Evolutionary conservation across 805 yeast species (phyloP).

Genomic region (Candida boleticola): DNA sequence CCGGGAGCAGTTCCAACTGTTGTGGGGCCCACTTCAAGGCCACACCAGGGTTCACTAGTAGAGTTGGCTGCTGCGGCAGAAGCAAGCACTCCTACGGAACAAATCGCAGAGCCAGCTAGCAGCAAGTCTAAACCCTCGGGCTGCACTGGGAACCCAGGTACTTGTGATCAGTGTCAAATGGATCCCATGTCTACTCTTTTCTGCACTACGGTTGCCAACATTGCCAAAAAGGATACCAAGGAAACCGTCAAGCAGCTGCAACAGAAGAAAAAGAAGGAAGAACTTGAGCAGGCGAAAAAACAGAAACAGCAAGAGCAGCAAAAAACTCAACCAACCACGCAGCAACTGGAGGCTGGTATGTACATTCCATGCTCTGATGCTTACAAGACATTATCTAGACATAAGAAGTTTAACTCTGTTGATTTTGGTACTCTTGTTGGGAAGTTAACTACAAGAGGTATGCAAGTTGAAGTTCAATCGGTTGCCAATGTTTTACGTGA

Average conservation of each 20-base stretch:
- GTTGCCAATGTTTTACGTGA: slow-evolving; percentile 84
- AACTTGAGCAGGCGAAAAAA: neutral
- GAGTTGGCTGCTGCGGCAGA: slow-evolving; percentile 8
- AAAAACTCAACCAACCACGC: no score
- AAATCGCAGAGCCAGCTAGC: slow-evolving; percentile 15
- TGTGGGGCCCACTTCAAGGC: slow-evolving; percentile 17
- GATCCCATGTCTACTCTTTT: slow-evolving; percentile 89
- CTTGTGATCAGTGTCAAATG: slow-evolving; percentile 75
- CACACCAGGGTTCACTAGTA: slow-evolving; percentile 4
- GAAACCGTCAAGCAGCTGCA: slow-evolving; percentile 1
- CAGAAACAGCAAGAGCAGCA: neutral
- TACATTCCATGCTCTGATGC: slow-evolving; percentile 91
- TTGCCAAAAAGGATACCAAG: slow-evolving; percentile 19
- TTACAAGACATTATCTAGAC: slow-evolving; percentile 80
- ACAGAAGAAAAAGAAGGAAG: slow-evolving; percentile 3
- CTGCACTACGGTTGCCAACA: slow-evolving; percentile 80
- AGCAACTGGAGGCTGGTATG: slow-evolving; percentile 33
- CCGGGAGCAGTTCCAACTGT: slow-evolving; percentile 39
- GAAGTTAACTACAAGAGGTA: slow-evolving; percentile 74
- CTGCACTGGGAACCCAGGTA: slow-evolving; percentile 87
- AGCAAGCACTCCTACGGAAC: slow-evolving; percentile 8
- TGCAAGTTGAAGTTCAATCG: slow-evolving; percentile 89
- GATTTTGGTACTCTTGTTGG: slow-evolving; percentile 75
- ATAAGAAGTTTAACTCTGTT: slow-evolving; percentile 69
- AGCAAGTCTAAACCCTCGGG: slow-evolving; percentile 28